Base-by-base conservation (phyloP, 495 filamentous ascomycete species). In the Amphirosellinia nigrospora region DNA sequence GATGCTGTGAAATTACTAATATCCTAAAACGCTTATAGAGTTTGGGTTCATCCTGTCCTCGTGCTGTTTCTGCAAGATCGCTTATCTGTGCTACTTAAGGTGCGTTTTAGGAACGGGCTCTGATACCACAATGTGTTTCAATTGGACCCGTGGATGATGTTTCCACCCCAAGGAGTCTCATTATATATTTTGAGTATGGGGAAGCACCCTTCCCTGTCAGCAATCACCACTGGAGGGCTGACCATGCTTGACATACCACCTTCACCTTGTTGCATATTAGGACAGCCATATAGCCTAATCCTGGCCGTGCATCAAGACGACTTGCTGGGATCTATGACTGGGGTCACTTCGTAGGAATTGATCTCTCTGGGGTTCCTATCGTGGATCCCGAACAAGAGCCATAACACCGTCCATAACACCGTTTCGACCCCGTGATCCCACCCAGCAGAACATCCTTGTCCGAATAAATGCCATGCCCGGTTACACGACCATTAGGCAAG, bases 321-420 rank as follows among this genome's bases (percentile, higher is more conserved):
- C n/a, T n/a, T 46, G 62, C 62, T 65, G 46, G 62, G 62, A 19
- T 65, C 19, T 19, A 30, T 5, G 62, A 39, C 62, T 23, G 62
- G 62, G 62, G 62, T 65, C 34, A 30, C 10, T 50, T 65, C 62
- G 52, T 52, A 46, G 62, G 62, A 38, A 23, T 65, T 53, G 52
- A 68, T 46, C 23, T 59, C 28, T 66, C 21, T 45, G 55, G 65
- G 65, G 53, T 53, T n/a, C 23, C 45, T n/a, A 50, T 50, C 41
- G 66, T 53, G 58, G 45, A 69, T 69, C 66, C 66, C 36, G 66
- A 69, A 30, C 56, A 28, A 69, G 45, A 62, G 45, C 58, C 46
- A 28, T 58, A 23, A 28, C 56, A 69, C 59, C 43, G 41, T 62
- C 58, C 46, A 28, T 58, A 23, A 28, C 56, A 69, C 59, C 43